Base-by-base conservation (phyloP, 768 basidiomycete genomes). In the Pholiota microspora region DNA sequence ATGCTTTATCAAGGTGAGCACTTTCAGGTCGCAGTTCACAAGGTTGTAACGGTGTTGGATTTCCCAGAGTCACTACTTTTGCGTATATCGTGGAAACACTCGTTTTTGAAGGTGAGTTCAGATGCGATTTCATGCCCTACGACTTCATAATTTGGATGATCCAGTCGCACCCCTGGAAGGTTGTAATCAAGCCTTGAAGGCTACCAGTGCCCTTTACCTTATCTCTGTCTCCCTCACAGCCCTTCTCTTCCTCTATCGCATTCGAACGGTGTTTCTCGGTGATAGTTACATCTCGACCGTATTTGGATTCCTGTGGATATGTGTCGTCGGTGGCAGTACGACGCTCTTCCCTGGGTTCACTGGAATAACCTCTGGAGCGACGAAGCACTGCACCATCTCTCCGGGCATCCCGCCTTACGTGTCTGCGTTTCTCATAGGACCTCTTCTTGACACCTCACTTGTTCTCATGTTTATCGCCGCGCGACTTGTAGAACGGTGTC, bases 401-500 rank as follows among this genome's bases (percentile, higher is more conserved):
- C 49, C 53, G 32, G 25, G 18, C 18, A 36, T 56, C 8, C 32
- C 45, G n/a, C 45, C 48, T 10, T 61, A 58, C 34, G 51, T 52
- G 4, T 32, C 51, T 1, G 48, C 48, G 9, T 52, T 53, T 1
- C 21, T 59, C 7, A 51, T 55, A 1, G 58, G 50, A 1, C 60
- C 49, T 4, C 34, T 62, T 13, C 18, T 62, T n/a, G 48, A 57
- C 21, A 50, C 51, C 21, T 49, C 35, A 40, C 35, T 55, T 24
- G 53, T 49, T n/a, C 56, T 56, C 28, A 54, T 61, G 16, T 51
- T 61, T 46, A 46, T 58, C 35, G 45, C 54, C 9, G 51, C 50
- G 7, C 25, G 50, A 18, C 49, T 42, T 6, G 57, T 55, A n/a
- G 27, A 53, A 16, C 35, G 13, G 36, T 35, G 53, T 32, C 12